These are phyloP conservation scores for Ceratocystis destructans DNA, from an alignment of 2,329 filamentous ascomycete genomes.

Conservation along the genomic window DNA sequence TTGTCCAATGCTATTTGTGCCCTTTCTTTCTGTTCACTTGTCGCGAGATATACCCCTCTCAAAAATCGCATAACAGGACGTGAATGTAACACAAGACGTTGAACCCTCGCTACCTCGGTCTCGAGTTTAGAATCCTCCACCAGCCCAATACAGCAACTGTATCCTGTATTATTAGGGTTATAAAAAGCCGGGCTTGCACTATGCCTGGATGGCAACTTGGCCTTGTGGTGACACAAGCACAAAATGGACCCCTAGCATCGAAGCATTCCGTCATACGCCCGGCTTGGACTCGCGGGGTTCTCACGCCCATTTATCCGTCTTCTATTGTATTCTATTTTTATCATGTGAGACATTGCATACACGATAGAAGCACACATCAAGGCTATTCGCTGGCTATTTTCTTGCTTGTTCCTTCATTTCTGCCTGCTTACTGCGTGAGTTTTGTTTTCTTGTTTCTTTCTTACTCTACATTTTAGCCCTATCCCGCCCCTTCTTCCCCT, in stretches of 20 bases:
- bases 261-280: no score
- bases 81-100: no score
- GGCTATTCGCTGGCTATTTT: background rate
- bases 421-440: no score
- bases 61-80: no score
- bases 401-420: background rate
- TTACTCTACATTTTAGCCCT: background rate
- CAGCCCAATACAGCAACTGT: no score
- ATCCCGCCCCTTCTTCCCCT: background rate
- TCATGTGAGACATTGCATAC: background rate
- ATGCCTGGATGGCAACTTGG: background rate
- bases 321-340: background rate
- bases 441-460: background rate
- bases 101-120: no score
- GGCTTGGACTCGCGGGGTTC: no score
- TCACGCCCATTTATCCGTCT: background rate
- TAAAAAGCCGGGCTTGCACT: background rate
- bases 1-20: background rate
- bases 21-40: slow-evolving; percentile 9
- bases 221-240: no score
- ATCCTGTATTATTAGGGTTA: background rate
- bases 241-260: no score
- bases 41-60: slow-evolving; percentile 11
- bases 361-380: background rate
- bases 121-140: no score